Evolutionary conservation across 148 eudicot species (phyloP).

Genomic region (Camellia sinensis): DNA sequence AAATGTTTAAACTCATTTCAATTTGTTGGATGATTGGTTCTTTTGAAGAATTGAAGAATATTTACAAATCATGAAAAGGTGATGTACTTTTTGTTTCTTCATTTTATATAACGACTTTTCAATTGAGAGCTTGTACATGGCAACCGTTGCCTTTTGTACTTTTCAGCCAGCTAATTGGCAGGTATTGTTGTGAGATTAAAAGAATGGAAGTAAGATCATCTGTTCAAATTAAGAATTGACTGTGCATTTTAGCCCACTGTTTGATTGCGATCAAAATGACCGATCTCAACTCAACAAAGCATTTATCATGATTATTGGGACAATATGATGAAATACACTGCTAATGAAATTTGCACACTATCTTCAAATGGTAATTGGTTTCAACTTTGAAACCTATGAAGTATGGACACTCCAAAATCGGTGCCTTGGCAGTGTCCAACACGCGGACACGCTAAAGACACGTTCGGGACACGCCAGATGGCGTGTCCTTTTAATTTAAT

Average conservation of each 20-base stretch:
- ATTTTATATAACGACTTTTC: not conserved
- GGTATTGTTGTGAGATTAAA: not conserved
- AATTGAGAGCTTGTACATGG: not conserved
- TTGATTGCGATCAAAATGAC: too few species aligned
- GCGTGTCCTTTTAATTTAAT: too few species aligned
- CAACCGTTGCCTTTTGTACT: not conserved
- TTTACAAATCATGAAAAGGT: not conserved
- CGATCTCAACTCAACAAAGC: too few species aligned
- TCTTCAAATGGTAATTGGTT: conserved; percentile 16
- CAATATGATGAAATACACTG: too few species aligned
- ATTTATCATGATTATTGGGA: too few species aligned
- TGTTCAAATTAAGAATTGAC: not conserved
- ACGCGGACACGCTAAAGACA: too few species aligned
- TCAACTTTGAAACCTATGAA: conserved; percentile 44
- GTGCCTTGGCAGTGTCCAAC: too few species aligned
- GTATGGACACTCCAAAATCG: too few species aligned
- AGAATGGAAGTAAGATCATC: too few species aligned
- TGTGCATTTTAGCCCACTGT: too few species aligned
- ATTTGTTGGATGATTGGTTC: not conserved
- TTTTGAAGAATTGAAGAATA: not conserved
- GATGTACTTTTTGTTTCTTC: not conserved
- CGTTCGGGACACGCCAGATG: too few species aligned
- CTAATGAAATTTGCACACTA: too few species aligned
- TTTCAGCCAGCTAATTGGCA: not conserved
- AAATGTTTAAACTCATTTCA: not conserved